phyloP scores from a whole-genome alignment of 495 filamentous ascomycete genomes.

The Penicillium arizonense region DNA sequence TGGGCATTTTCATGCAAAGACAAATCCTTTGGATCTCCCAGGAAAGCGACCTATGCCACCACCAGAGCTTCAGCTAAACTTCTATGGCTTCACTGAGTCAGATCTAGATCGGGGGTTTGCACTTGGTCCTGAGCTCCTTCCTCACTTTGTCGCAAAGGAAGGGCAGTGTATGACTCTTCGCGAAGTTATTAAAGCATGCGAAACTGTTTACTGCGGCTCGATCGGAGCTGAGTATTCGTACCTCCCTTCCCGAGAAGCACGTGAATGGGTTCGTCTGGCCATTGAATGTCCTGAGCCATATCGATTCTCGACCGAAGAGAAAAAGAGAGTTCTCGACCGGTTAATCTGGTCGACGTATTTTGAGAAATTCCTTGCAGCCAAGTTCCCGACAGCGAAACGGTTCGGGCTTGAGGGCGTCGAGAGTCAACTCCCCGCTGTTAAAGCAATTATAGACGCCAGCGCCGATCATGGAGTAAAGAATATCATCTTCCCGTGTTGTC shows the following conservation, averaged over 20 bases:
- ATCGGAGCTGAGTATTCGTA: conserved; percentile 98
- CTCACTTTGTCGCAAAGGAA: conserved; percentile 57
- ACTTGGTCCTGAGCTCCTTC: background rate
- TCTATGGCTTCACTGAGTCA: conserved; percentile 1
- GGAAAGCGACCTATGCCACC: background rate
- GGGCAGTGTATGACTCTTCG: conserved; percentile 70
- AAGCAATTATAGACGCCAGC: conserved; percentile 95
- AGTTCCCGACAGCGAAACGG: conserved; percentile 99
- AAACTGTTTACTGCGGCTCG: conserved; percentile 94
- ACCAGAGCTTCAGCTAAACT: background rate
- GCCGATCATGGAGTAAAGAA: conserved; percentile 98
- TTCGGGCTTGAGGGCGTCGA: conserved; percentile 98
- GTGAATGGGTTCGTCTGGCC: conserved; percentile 94
- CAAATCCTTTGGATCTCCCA: background rate
- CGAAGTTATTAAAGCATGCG: conserved; percentile 90
- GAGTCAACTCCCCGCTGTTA: conserved; percentile 96
- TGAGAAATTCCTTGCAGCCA: conserved; percentile 88
- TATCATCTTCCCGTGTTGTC: conserved; percentile 98
- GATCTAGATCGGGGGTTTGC: background rate
- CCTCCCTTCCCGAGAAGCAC: conserved; percentile 94
- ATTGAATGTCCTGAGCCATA: conserved; percentile 92
- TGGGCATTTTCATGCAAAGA: background rate
- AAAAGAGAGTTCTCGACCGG: conserved; percentile 93
- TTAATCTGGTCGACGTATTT: conserved; percentile 98
- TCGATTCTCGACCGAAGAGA: conserved; percentile 94